Base-by-base conservation (phyloP, 331 rosid species). In the Prunus yedoensis region DNA sequence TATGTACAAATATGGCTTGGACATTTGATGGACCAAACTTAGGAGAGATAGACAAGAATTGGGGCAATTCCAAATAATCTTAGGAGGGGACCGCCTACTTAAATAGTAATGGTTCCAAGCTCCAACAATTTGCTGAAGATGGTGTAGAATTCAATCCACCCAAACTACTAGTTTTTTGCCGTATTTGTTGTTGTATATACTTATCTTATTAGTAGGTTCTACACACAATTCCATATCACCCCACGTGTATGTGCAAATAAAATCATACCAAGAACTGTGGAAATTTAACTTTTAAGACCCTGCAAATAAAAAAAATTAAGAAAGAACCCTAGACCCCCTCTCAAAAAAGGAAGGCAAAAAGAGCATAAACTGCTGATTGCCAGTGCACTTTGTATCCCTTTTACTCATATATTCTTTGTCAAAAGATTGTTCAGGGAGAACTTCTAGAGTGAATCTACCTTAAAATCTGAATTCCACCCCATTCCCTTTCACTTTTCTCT, bases 341-440 rank as follows among this genome's bases (percentile, higher is more conserved):
- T 21, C 25, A 18, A 7, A 25, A 12, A 13, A 60, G 2, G 9
- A 25, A 60, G 6, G 20, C 14, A 60, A 60, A 10, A 28, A 5
- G 18, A 68, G 38, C 45, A 50, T 50, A 25, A 32, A 50, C 51
- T 25, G 60, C 38, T 27, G 45, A 27, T 50, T 67, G 57, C 72
- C 43, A 15, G 15, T 68, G 57, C 38, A 49, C 68, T 32, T 32
- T 32, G 23, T 64, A 17, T 8, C 59, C 32, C 46, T 61, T 74
- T 46, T 46, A 25, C 74, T 21, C 58, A 10, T 68, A 23, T 46
- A 16, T 64, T 46, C 57, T 46, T 61, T 67, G 54, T 15, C 70
- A 47, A 73, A 71, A 80, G 78, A 35, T 30, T 49, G 80, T 62
- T 76, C 67, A 71, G 14, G 20, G 66, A 73, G 60, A 69, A 68